phyloP scores from a whole-genome alignment of 805 yeast species.

The Diddensiella transvaalensis region DNA sequence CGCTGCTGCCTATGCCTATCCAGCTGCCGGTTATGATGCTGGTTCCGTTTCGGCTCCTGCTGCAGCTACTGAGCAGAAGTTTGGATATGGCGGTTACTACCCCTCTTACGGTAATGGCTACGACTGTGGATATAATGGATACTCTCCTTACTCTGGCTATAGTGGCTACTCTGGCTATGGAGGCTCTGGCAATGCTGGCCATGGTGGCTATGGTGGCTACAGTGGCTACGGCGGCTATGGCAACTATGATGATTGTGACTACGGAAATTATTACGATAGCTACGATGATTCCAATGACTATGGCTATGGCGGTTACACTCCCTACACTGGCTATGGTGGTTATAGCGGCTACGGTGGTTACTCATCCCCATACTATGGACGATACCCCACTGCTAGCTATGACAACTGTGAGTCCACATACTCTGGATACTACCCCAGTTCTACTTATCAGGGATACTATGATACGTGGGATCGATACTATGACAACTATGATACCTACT shows the following conservation, averaged over 20 bases:
- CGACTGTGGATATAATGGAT: conserved; percentile 1
- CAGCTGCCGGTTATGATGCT: conserved; percentile 4
- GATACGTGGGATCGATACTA: background rate
- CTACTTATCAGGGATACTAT: background rate
- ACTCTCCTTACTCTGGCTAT: background rate
- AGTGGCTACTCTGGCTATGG: background rate
- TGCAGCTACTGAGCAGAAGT: background rate
- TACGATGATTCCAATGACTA: background rate
- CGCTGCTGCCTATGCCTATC: background rate
- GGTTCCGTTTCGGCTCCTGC: conserved; percentile 3
- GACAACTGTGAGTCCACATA: background rate
- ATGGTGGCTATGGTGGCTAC: conserved; percentile 5
- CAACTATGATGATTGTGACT: conserved; percentile 3
- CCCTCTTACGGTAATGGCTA: background rate
- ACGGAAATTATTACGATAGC: background rate
- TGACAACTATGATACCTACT: background rate
- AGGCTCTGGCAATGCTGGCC: background rate
- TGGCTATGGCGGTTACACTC: background rate
- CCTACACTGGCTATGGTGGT: background rate
- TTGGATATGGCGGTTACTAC: conserved; percentile 5
- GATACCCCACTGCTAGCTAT: background rate
- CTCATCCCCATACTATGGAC: background rate
- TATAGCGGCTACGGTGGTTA: conserved; percentile 7
- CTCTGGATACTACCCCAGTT: background rate
- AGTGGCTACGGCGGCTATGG: conserved; percentile 5